Evolutionary conservation across 495 filamentous ascomycete genomes (phyloP), one percentile per base, ranked within the genome.

Genomic region (Aspergillus haitiensis): DNA sequence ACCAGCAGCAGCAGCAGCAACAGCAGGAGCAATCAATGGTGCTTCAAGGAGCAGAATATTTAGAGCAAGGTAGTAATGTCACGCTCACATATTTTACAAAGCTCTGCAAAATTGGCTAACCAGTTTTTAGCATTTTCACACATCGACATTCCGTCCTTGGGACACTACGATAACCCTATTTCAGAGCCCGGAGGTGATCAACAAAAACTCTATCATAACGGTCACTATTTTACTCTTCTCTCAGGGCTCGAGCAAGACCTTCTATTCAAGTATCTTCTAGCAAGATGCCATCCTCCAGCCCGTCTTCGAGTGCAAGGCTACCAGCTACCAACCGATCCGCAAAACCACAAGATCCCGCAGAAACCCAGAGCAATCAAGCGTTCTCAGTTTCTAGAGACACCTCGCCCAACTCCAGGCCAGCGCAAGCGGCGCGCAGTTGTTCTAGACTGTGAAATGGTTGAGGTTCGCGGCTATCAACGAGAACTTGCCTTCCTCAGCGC

Each of bases 361-460:
- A 60, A 52, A 21, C 9, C 37, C 8, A 7, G 8, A 21, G 11
- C 3, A 7, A 36, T 6, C 5, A 47, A 15, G 9, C 15, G 3
- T 1, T 53, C 36, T 13, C 16, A 18, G 3, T 37, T n/a, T 8
- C 18, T 13, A 7, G 16, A 40, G 7, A 34, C 57, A 10, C 31
- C 40, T 3, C 33, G 45, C n/a, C 36, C 33, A 12, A 21, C 35
- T n/a, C 50, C 54, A 56, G 7, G 15, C 35, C 18, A 58, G 32
- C 35, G 33, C 34, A 61, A 40, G 35, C 37, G 60, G 36, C 45
- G 49, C 13, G 71, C 68, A 1, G 60, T 75, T 8, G 73, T 60
- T 0, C 59, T 74, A 16, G 73, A 74, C 50, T 74, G 71, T 50
- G 73, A 75, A 44, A 73, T 73, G 73, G 71, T 74, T 4, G 55